Evolutionary conservation across 1,284 basidiomycete genomes (phyloP).

Genomic region (Ustilago esculenta): DNA sequence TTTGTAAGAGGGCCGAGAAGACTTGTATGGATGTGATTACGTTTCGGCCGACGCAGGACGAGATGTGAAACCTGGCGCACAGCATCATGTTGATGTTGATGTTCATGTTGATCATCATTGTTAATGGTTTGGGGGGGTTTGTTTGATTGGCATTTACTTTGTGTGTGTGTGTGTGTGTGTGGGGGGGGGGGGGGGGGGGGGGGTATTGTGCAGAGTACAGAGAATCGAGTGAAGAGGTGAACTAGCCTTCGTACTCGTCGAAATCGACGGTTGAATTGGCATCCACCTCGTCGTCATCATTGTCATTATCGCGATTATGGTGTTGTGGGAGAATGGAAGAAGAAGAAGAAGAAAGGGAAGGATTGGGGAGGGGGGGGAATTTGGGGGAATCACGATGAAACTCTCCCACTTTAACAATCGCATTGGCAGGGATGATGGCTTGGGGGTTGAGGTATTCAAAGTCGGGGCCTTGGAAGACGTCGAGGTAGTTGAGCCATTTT

Average conservation of each 20-base stretch:
- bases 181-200: no score
- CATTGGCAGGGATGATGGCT: slow-evolving; percentile 66
- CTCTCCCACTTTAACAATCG: slow-evolving; percentile 69
- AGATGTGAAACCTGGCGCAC: no score
- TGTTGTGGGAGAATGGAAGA: no score
- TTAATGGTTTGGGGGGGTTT: neutral
- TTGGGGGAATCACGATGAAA: slow-evolving; percentile 76
- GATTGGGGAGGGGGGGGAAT: no score
- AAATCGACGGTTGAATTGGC: slow-evolving; percentile 74
- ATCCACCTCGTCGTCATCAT: slow-evolving; percentile 69
- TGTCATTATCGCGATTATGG: slow-evolving; percentile 53
- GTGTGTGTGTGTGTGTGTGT: no score
- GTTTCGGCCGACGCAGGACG: slow-evolving; percentile 58
- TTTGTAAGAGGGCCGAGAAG: slow-evolving; percentile 83
- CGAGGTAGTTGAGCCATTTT: slow-evolving; percentile 67
- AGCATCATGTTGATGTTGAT: no score
- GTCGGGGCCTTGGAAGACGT: slow-evolving; percentile 57
- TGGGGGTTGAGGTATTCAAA: slow-evolving; percentile 67
- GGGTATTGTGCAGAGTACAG: no score
- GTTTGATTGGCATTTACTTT: no score
- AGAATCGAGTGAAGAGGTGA: no score
- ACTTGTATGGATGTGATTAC: slow-evolving; percentile 83
- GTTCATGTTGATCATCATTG: no score
- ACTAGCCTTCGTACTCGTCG: slow-evolving; percentile 66
- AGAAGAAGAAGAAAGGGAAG: no score